phyloP scores from a whole-genome alignment of 139 green algal species.

The Auxenochlorella pyrenoidosa region DNA sequence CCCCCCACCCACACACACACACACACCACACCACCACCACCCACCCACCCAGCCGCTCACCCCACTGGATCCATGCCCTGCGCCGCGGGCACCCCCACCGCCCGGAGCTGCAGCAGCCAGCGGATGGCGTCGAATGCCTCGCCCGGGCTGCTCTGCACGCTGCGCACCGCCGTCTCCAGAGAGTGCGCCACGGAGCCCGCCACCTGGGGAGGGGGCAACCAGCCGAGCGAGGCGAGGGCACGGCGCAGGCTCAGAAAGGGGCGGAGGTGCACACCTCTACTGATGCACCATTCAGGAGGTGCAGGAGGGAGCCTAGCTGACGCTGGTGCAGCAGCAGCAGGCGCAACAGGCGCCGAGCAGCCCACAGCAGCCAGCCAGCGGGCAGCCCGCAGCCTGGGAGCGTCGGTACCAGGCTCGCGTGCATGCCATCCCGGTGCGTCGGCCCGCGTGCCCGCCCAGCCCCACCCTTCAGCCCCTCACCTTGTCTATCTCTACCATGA shows the following conservation, averaged over 20 bases:
- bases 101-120: conserved; percentile 55
- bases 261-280: too few relatives aligned
- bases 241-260: too few relatives aligned
- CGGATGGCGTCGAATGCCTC: conserved; percentile 40
- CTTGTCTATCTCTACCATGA: conserved; percentile 47
- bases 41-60: background rate
- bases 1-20: background rate
- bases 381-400: too few relatives aligned
- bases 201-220: conserved; percentile 15
- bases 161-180: conserved; percentile 45
- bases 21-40: background rate
- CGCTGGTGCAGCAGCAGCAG: background rate
- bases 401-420: too few relatives aligned
- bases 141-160: background rate
- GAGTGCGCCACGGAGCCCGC: conserved; percentile 45
- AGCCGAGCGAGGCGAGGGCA: too few relatives aligned
- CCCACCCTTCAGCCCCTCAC: background rate
- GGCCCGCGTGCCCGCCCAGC: too few relatives aligned
- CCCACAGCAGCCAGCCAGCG: background rate
- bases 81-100: conserved; percentile 47
- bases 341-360: background rate
- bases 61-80: conserved; percentile 48
- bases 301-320: too few relatives aligned
- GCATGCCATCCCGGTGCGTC: background rate
- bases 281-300: too few relatives aligned